Evolutionary conservation across 495 filamentous ascomycete species (phyloP), one percentile per base, ranked within the genome.

Genomic region (Aspergillus baeticus): DNA sequence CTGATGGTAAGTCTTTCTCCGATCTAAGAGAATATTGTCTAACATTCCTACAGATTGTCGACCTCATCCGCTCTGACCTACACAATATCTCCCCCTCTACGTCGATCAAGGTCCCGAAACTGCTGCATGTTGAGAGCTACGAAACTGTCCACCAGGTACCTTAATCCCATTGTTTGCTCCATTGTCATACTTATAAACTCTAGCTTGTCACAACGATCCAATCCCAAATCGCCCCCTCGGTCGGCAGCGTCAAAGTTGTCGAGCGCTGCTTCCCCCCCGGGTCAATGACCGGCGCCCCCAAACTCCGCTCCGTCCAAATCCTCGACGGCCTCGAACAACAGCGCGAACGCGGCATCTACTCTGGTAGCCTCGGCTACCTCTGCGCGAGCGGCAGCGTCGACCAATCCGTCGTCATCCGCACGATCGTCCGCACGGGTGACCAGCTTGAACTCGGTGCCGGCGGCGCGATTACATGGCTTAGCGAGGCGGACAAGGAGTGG

Each of bases 401-500:
- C 22, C 48, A 51, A n/a, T 51, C 48, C 1, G 48, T 51, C 14
- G 48, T 51, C 6, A 51, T 51, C 14, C 48, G 48, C 18, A 51
- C 48, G 35, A 51, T 51, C 20, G 48, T 51, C 5, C 48, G 48
- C 7, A 21, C 48, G 1, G 48, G 48, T n/a, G 48, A 51, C 2
- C 10, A 34, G 15, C 48, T 51, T 2, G 48, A 51, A 18, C 11
- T 51, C 15, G 48, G 48, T 5, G 48, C 48, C 0, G 48, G 48
- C 17, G 48, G 48, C 20, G 48, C 48, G 2, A 51, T 51, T 51
- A 51, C 48, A 2, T 51, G 48, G 48, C 48, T 51, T n/a, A 51
- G 48, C 10, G 48, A 51, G 29, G 48, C 48, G 3, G 48, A 51
- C 15, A 51, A 26, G 48, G 48, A 51, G 34, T 51, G 48, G 48